Evolutionary conservation across 2,329 filamentous ascomycete species (phyloP), one percentile per base, ranked within the genome.

Genomic region (Cercospora janseana): DNA sequence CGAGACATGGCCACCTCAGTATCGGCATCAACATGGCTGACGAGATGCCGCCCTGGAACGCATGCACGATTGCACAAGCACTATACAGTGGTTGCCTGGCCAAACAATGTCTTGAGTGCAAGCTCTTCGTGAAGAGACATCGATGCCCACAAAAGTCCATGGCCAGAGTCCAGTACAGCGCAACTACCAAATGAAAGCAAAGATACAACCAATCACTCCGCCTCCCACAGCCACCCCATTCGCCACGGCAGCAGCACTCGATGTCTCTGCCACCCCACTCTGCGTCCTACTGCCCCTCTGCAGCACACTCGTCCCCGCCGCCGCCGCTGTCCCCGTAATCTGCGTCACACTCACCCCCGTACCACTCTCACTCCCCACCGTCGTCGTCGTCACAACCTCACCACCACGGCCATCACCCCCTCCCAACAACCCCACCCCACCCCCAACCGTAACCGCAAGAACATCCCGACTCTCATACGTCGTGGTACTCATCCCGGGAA

Each of bases 401-500:
- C 20, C 20, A 23, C 35, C 35, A 38, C n/a, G n/a, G 13, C 40
- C 42, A 26, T 15, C 47, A 12, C 45, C 49, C 26, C 31, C 44
- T 20, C 24, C 28, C 35, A 58, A 29, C 41, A 40, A 43, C 18
- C 51, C 50, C 21, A 37, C 50, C 1, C 57, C 57, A 4, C 43
- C 54, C 18, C 54, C 57, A 12, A 59, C 47, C 21, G 52, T 54
- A n/a, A 59, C 57, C 23, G 23, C 31, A 16, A 47, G 29, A n/a
- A 16, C 46, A n/a, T 57, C 49, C 35, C 49, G 50, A 13, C 24
- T 29, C 10, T 46, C 53, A 40, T 60, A 60, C 9, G 49, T 56
- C 16, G 47, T 57, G 29, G 55, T 60, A 6, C 51, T 52, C 21
- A 32, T 51, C 7, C 59, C 59, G 1, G 59, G 51, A 28, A 46